phyloP scores from a whole-genome alignment of 129 eudicot genomes.

The Chrysanthemum lavandulifolium region DNA sequence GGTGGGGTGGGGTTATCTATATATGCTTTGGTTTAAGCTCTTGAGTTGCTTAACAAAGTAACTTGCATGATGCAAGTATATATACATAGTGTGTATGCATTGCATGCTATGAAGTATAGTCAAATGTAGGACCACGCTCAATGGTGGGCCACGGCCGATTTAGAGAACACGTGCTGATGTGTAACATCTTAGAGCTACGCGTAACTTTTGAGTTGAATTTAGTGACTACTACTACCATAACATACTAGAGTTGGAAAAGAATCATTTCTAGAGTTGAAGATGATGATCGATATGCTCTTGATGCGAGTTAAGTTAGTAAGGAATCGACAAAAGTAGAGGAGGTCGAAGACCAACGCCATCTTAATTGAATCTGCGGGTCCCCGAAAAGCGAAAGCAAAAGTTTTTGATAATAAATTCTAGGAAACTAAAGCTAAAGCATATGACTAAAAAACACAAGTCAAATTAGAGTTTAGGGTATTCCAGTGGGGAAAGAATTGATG shows the following conservation, averaged over 20 bases:
- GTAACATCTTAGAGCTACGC: background rate
- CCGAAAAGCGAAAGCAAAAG: conserved; percentile 24
- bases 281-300: no score
- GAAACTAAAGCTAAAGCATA: conserved; percentile 4
- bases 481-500: conserved; percentile 33
- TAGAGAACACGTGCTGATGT: background rate
- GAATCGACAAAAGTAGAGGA: conserved; percentile 22
- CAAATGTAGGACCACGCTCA: conserved; percentile 42
- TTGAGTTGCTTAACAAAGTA: conserved; percentile 36
- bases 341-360: conserved; percentile 11
- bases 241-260: no score
- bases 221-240: no score
- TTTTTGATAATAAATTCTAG: background rate
- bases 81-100: conserved; percentile 32
- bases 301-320: background rate
- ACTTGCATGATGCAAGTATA: conserved; percentile 32
- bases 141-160: background rate
- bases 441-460: conserved; percentile 27
- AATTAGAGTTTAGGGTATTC: conserved; percentile 28
- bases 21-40: conserved; percentile 22
- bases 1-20: conserved; percentile 12
- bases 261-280: no score
- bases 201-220: background rate
- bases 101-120: conserved; percentile 9
- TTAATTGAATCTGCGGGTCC: conserved; percentile 26